Evolutionary conservation across 164 flowering plant species (phyloP).

Genomic region (Saururus chinensis): DNA sequence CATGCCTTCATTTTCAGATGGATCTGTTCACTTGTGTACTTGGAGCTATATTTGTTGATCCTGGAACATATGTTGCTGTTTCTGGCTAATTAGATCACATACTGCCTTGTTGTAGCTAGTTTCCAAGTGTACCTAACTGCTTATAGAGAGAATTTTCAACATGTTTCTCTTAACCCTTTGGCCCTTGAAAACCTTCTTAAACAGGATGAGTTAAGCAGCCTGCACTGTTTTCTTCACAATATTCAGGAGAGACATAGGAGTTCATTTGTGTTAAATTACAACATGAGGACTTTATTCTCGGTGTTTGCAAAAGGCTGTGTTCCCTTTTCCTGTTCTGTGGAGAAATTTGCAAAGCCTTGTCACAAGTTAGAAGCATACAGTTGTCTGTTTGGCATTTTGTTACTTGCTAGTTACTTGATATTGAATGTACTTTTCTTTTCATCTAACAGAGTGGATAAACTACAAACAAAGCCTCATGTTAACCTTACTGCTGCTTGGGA

Average conservation of each 20-base stretch:
- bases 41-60: too few species aligned
- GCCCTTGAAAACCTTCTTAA: background rate
- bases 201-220: background rate
- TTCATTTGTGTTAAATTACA: too few species aligned
- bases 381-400: background rate
- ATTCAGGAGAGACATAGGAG: background rate
- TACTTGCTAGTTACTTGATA: background rate
- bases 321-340: background rate
- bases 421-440: slow-evolving; percentile 2
- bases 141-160: background rate
- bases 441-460: slow-evolving; percentile 34
- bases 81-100: too few species aligned
- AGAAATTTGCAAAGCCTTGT: background rate
- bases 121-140: too few species aligned
- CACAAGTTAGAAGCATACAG: background rate
- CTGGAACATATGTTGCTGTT: too few species aligned
- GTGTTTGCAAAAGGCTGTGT: background rate
- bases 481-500: slow-evolving; percentile 15
- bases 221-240: background rate
- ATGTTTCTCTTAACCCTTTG: background rate
- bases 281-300: background rate
- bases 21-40: too few species aligned
- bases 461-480: slow-evolving; percentile 18
- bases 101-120: too few species aligned
- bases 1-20: too few species aligned